Percentiles rank a stretch among this genome's conserved stretches.
Conservation (phyloP, 306 rosid genomes). For the Vigna radiata region DNA sequence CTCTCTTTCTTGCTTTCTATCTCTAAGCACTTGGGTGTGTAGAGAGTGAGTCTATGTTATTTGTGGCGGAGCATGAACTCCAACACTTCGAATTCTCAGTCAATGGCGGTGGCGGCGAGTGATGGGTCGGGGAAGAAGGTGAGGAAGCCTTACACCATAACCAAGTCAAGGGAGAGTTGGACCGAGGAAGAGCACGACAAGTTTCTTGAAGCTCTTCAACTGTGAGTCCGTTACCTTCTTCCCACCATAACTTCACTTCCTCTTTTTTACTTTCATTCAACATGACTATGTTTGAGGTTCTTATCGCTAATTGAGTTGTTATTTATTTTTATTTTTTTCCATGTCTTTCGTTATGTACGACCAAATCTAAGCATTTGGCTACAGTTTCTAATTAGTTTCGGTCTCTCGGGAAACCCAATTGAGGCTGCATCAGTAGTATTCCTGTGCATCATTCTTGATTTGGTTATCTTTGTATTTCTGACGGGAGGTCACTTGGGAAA, state of each 20-base stretch:
- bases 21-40: not conserved
- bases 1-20: not conserved
- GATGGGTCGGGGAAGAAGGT: constrained; percentile 81
- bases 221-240: constrained; percentile 49
- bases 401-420: not conserved
- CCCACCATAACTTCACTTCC: not conserved
- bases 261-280: not conserved
- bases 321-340: not conserved
- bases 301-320: not conserved
- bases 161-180: constrained; percentile 96
- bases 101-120: constrained; percentile 41
- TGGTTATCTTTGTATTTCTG: not conserved
- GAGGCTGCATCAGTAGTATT: not conserved
- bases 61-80: constrained; percentile 52
- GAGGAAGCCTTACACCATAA: constrained; percentile 87
- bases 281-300: not conserved
- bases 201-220: constrained; percentile 91
- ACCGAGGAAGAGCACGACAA: constrained; percentile 92
- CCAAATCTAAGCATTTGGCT: not conserved
- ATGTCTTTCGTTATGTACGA: not conserved
- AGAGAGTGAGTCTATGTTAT: not conserved
- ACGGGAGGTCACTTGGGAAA: not conserved
- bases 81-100: constrained; percentile 46
- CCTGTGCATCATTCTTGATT: not conserved
- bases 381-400: constrained; percentile 7